phyloP scores from a whole-genome alignment of 768 basidiomycete genomes.

The Trametes coccinea region DNA sequence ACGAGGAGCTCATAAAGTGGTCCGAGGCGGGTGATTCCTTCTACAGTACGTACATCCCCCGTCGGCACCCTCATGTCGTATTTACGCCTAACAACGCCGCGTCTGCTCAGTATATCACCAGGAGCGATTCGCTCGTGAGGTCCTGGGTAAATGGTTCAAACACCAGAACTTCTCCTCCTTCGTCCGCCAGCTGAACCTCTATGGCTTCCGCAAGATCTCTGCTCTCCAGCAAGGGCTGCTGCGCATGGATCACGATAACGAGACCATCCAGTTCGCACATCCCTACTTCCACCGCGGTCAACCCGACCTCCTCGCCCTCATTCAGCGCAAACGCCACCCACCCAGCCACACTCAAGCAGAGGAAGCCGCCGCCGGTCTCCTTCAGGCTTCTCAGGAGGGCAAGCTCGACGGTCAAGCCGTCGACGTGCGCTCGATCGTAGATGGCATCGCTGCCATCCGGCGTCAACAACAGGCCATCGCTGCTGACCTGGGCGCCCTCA shows the following conservation, averaged over 20 bases:
- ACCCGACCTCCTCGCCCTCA: slow-evolving; percentile 82
- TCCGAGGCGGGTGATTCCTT: slow-evolving; percentile 89
- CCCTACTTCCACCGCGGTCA: slow-evolving; percentile 87
- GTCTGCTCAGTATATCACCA: slow-evolving; percentile 76
- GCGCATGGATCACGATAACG: slow-evolving; percentile 74
- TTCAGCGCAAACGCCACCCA: slow-evolving; percentile 78
- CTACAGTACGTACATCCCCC: slow-evolving; percentile 57
- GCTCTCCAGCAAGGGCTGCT: slow-evolving; percentile 96
- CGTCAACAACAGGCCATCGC: slow-evolving; percentile 90
- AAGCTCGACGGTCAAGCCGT: slow-evolving; percentile 50
- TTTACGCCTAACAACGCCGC: neutral
- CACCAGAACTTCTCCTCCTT: slow-evolving; percentile 94
- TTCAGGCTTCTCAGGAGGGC: slow-evolving; percentile 18
- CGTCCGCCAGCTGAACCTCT: slow-evolving; percentile 95
- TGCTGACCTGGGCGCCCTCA: slow-evolving; percentile 83
- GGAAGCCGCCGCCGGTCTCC: slow-evolving; percentile 20
- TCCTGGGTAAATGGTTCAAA: slow-evolving; percentile 95
- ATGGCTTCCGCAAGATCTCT: slow-evolving; percentile 92
- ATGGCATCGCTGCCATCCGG: slow-evolving; percentile 82
- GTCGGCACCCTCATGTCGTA: neutral
- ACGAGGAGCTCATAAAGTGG: slow-evolving; percentile 88
- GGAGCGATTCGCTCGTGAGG: slow-evolving; percentile 84
- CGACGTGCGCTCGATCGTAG: slow-evolving; percentile 78
- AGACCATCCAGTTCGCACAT: slow-evolving; percentile 91
- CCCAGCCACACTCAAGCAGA: slow-evolving; percentile 33